Evolutionary conservation across 345 rosid species (phyloP).

Genomic region (Dimocarpus longan): DNA sequence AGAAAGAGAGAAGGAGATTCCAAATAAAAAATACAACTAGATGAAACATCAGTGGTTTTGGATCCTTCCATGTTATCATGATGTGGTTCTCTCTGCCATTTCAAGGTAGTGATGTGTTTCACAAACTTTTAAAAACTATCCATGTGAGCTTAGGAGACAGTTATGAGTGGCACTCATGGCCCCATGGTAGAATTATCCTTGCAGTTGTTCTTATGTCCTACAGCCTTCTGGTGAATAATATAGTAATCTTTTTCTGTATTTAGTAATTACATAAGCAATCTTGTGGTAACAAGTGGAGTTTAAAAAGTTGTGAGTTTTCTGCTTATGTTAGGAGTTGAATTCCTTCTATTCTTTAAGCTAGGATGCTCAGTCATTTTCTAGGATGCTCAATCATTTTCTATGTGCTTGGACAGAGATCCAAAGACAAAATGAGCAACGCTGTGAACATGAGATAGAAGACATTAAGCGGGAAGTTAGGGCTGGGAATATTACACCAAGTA

Average conservation of each 20-base stretch:
- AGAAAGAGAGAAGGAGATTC: too few relatives aligned
- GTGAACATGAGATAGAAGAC: conserved; percentile 88
- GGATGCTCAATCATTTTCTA: background rate
- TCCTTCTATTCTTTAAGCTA: background rate
- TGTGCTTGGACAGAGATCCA: conserved; percentile 54
- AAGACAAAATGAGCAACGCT: conserved; percentile 82
- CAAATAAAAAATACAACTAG: background rate
- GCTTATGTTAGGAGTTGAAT: background rate
- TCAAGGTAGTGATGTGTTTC: conserved; percentile 11
- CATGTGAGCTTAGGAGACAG: background rate
- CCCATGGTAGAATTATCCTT: conserved; percentile 23
- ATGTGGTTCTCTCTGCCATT: conserved; percentile 16
- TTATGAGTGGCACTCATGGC: background rate
- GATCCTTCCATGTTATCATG: conserved; percentile 11
- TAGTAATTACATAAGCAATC: background rate
- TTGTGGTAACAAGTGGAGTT: background rate
- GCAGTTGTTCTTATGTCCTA: conserved; percentile 2
- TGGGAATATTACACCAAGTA: conserved; percentile 54
- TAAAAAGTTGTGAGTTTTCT: background rate
- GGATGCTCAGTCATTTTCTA: background rate
- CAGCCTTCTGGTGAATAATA: background rate
- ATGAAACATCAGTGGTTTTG: background rate
- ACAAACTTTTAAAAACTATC: conserved; percentile 1
- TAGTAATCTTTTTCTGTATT: background rate
- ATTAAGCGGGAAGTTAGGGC: conserved; percentile 61